Percentiles rank a stretch among this genome's conserved stretches.
Evolutionary conservation across 129 eudicot genomes (phyloP).

Genomic region (Heracleum sosnowskyi): DNA sequence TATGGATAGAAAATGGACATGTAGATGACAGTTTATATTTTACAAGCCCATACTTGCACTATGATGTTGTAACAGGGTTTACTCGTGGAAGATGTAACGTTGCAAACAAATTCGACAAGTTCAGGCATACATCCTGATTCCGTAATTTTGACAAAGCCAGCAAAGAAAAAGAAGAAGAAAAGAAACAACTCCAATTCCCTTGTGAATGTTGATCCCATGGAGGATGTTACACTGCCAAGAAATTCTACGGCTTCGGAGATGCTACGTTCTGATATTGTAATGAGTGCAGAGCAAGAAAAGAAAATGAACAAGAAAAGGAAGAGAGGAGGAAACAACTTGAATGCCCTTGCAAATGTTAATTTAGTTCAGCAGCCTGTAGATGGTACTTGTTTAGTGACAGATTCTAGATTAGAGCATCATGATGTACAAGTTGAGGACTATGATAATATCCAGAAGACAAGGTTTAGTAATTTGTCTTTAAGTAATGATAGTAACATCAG

Average conservation of each 20-base stretch:
- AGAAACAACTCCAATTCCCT: background rate
- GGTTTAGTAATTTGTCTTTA: background rate
- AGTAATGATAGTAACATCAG: background rate
- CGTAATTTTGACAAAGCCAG: background rate
- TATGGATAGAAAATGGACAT: background rate
- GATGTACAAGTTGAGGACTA: background rate
- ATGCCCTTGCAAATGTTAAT: background rate
- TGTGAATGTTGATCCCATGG: background rate
- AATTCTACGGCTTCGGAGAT: background rate
- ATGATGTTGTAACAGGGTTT: background rate
- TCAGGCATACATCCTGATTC: background rate
- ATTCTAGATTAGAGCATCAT: background rate
- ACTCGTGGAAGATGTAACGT: background rate
- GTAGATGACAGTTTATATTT: background rate
- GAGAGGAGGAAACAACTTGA: background rate
- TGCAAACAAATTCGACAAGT: background rate
- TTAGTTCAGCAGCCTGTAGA: background rate
- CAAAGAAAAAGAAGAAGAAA: slow-evolving; percentile 3
- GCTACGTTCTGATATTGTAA: background rate
- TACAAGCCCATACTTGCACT: background rate
- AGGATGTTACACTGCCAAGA: background rate
- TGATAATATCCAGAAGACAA: background rate
- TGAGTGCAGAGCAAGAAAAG: slow-evolving; percentile 1
- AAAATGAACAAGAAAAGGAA: slow-evolving; percentile 7
- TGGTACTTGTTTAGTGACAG: background rate